These are phyloP conservation scores for Penicillium dipodomyicola DNA, from an alignment of 495 filamentous ascomycete species.

Conservation along the genomic window DNA sequence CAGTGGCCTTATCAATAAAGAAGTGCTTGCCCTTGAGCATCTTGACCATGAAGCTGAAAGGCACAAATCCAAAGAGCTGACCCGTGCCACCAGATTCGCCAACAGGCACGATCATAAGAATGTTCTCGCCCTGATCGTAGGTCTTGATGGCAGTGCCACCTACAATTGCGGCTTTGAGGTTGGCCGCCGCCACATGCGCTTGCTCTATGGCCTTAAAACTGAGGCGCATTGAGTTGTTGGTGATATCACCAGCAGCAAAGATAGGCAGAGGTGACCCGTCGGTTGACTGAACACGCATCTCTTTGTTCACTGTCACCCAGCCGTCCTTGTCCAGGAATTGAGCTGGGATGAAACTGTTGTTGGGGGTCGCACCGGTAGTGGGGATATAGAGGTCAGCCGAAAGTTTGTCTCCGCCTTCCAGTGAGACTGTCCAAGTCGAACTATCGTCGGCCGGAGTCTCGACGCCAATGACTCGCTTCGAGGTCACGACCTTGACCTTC, in stretches of 20 bases:
- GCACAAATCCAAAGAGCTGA: conserved; percentile 44
- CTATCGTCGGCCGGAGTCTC: conserved; percentile 13
- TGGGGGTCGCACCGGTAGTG: conserved; percentile 58
- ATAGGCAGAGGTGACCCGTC: conserved; percentile 27
- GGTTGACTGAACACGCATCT: conserved; percentile 47
- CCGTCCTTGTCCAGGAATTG: conserved; percentile 48
- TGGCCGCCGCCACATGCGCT: conserved; percentile 29
- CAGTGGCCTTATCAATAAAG: conserved; percentile 33
- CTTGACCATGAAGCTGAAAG: conserved; percentile 45
- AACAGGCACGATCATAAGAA: conserved; percentile 42
- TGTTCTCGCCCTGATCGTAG: conserved; percentile 26
- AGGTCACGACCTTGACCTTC: conserved; percentile 29
- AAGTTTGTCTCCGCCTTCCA: conserved; percentile 43
- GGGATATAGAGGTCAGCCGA: conserved; percentile 61
- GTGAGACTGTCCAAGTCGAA: conserved; percentile 31
- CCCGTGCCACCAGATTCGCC: conserved; percentile 49
- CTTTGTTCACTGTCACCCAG: conserved; percentile 56
- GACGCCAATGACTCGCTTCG: conserved; percentile 19
- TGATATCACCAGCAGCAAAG: conserved; percentile 45
- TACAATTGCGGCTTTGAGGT: conserved; percentile 35
- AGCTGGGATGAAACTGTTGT: conserved; percentile 56
- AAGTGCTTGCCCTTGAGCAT: conserved; percentile 47
- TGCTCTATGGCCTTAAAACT: conserved; percentile 30
- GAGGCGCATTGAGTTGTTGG: conserved; percentile 31
- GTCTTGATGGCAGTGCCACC: conserved; percentile 22